Evolutionary conservation across 768 basidiomycete genomes (phyloP), one percentile per base, ranked within the genome.

Genomic region (Porphyrellus cyaneotinctus): DNA sequence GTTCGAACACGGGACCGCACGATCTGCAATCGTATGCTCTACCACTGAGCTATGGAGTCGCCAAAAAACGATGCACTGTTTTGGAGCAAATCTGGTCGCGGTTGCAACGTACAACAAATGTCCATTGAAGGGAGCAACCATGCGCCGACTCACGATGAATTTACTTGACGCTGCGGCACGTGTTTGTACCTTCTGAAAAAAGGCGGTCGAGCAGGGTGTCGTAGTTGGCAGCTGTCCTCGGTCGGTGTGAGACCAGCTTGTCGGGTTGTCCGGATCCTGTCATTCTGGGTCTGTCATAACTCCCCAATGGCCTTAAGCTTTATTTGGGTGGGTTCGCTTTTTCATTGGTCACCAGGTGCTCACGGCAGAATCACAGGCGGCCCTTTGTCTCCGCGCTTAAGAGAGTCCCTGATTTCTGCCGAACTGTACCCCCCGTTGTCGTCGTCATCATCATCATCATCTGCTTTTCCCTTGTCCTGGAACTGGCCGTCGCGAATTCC

Each of bases 21-120:
- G 77, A 79, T 79, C 75, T 79, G 77, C 76, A 78, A 78, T 78
- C 77, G 78, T 68, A 71, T 77, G 78, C 76, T 79, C 74, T 78
- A 78, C 76, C 76, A 76, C 76, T 78, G 70, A 69, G 68, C 68
- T 71, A 69, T 68, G 42, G 57, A 64, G 68, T 64, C 68, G 0
- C 26, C 26, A 28, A 28, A 5, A 28, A 28, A 28, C n/a, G n/a
- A n/a, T n/a, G n/a, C n/a, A 28, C 5, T 28, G 5, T 28, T 28
- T 28, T 28, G 26, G n/a, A n/a, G n/a, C n/a, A n/a, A n/a, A n/a
- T n/a, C n/a, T n/a, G n/a, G n/a, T n/a, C n/a, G n/a, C n/a, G n/a
- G n/a, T n/a, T n/a, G n/a, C n/a, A n/a, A n/a, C n/a, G n/a, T n/a
- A n/a, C n/a, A n/a, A n/a, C n/a, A n/a, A n/a, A n/a, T n/a, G 26